These are phyloP conservation scores for Leccinum pallidistipes DNA, from an alignment of 1,284 basidiomycete genomes.

Conservation along the genomic window DNA sequence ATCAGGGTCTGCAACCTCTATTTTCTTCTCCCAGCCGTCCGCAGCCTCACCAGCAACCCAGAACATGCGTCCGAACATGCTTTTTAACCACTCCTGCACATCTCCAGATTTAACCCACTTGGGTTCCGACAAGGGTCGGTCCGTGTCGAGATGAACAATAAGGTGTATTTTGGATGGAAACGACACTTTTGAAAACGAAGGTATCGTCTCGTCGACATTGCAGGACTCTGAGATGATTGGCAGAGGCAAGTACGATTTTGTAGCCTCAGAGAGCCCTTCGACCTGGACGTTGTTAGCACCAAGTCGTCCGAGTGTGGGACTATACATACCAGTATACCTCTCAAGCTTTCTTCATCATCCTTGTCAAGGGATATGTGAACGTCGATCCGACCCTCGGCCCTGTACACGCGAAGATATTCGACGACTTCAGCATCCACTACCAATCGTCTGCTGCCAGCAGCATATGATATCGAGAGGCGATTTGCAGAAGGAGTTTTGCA, in stretches of 20 bases:
- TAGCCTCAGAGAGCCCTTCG: conserved; percentile 71
- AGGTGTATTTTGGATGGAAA: conserved; percentile 56
- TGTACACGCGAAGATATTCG: conserved; percentile 76
- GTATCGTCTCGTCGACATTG: conserved; percentile 59
- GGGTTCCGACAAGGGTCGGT: conserved; percentile 87
- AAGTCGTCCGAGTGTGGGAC: conserved; percentile 2
- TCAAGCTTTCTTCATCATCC: conserved; percentile 56
- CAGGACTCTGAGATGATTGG: conserved; percentile 45
- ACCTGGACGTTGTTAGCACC: conserved; percentile 47
- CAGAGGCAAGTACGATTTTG: conserved; percentile 66
- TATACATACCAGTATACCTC: conserved; percentile 70
- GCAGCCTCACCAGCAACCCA: conserved; percentile 71
- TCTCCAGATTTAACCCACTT: conserved; percentile 96
- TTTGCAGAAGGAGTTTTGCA: conserved; percentile 64
- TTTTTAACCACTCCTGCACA: conserved; percentile 89
- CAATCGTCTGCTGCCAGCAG: conserved; percentile 81
- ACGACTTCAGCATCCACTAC: conserved; percentile 90
- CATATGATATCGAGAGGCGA: conserved; percentile 93
- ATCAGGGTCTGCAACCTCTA: conserved; percentile 91
- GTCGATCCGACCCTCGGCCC: conserved; percentile 85
- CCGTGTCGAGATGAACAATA: conserved; percentile 76
- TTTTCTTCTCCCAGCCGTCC: conserved; percentile 91
- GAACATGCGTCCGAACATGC: conserved; percentile 82
- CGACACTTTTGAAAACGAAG: conserved; percentile 59
- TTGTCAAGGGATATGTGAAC: conserved; percentile 64